Conservation (phyloP, 148 eudicot species). For the Cornus suecica region DNA sequence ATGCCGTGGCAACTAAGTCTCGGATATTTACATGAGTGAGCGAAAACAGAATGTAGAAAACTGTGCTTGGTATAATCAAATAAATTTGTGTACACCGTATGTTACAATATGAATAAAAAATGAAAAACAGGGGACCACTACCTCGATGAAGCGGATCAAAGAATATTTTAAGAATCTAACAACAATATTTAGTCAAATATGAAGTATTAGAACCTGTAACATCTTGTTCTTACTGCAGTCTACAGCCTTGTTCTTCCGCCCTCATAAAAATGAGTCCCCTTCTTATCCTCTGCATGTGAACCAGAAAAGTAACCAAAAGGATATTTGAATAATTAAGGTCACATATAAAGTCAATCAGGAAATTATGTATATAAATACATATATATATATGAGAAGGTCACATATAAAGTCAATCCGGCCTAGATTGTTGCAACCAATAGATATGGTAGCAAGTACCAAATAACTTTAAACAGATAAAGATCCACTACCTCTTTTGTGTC, state of each 20-base stretch:
- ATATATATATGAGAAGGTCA: no score
- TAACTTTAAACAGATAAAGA: neutral
- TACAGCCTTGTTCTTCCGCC: conserved; percentile 62
- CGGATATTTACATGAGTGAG: neutral
- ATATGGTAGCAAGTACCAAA: neutral
- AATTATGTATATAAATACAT: neutral
- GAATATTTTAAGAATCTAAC: conserved; percentile 23
- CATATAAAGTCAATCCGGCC: no score
- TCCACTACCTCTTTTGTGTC: conserved; percentile 78
- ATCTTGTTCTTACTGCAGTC: conserved; percentile 31
- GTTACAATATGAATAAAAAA: neutral
- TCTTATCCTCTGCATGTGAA: conserved; percentile 50
- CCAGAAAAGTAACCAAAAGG: neutral
- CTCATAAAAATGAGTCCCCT: conserved; percentile 52
- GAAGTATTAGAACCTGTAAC: neutral
- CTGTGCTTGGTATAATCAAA: neutral
- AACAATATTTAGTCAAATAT: conserved; percentile 10
- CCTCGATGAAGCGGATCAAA: conserved; percentile 29
- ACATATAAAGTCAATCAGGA: neutral
- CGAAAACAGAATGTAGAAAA: neutral
- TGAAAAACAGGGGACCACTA: conserved; percentile 13
- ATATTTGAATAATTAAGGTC: no score
- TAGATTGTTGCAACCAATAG: neutral
- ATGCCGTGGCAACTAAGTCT: neutral
- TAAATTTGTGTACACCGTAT: neutral